phyloP scores from a whole-genome alignment of 371 early-diverging fungal genomes.

The Mortierella sp. region DNA sequence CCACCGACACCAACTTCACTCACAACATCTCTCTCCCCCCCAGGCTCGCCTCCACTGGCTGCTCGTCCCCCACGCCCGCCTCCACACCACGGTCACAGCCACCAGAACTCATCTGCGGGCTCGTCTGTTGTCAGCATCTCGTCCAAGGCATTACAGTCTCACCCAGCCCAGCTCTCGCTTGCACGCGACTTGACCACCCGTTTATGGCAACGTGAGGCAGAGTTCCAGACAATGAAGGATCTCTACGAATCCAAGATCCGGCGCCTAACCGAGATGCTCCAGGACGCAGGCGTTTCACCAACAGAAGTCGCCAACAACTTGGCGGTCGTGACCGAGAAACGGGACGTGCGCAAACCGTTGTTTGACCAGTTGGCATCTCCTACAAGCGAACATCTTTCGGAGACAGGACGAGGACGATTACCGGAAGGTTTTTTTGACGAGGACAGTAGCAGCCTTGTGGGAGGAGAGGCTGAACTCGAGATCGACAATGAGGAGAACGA shows the following conservation, averaged over 20 bases:
- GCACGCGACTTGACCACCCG: constrained; percentile 50
- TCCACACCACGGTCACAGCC: constrained; percentile 8
- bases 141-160: constrained; percentile 21
- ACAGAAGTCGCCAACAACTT: constrained; percentile 50
- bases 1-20: constrained; percentile 38
- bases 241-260: constrained; percentile 50
- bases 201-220: constrained; percentile 53
- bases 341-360: no score
- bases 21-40: constrained; percentile 35
- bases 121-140: constrained; percentile 10
- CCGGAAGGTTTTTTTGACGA: constrained; percentile 16
- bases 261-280: constrained; percentile 44
- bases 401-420: constrained; percentile 10
- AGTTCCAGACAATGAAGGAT: constrained; percentile 51
- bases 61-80: constrained; percentile 13
- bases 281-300: constrained; percentile 50
- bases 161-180: constrained; percentile 25
- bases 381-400: no score
- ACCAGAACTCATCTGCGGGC: constrained; percentile 2
- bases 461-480: no score
- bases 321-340: constrained; percentile 30
- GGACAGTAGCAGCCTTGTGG: constrained; percentile 9
- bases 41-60: constrained; percentile 30
- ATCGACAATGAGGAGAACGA: no score
- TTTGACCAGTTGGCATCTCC: no score